These are phyloP conservation scores for Populus deltoides DNA, from an alignment of 345 rosid genomes.

Conservation along the genomic window DNA sequence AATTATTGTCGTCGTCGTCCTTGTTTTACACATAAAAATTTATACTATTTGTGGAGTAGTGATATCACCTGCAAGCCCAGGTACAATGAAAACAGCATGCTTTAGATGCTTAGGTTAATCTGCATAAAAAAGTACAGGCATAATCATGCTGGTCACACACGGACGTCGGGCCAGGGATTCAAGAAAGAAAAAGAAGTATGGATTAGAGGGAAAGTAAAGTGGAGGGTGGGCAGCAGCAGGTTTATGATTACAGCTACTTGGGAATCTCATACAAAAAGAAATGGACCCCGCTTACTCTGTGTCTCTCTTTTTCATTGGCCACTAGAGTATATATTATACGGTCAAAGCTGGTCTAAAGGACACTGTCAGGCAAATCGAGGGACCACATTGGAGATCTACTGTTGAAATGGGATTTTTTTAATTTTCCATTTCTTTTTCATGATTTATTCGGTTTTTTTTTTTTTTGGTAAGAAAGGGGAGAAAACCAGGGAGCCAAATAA, in stretches of 20 bases:
- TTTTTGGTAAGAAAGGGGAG: background rate
- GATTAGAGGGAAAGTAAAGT: constrained; percentile 36
- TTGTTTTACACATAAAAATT: background rate
- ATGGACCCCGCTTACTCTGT: constrained; percentile 20
- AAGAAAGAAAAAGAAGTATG: constrained; percentile 1
- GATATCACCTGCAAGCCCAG: constrained; percentile 10
- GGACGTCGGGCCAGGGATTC: constrained; percentile 19
- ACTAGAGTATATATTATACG: constrained; percentile 26
- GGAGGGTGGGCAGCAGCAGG: constrained; percentile 10
- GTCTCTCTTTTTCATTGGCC: constrained; percentile 25
- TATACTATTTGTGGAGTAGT: background rate
- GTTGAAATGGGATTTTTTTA: background rate
- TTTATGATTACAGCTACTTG: constrained; percentile 29
- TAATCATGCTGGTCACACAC: constrained; percentile 12
- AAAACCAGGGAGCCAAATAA: background rate
- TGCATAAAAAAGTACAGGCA: background rate
- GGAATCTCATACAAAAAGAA: constrained; percentile 36
- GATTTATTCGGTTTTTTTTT: too few relatives aligned
- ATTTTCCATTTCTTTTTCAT: background rate
- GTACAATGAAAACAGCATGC: background rate
- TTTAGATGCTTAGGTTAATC: background rate
- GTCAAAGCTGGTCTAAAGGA: constrained; percentile 43
- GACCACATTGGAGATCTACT: constrained; percentile 31
- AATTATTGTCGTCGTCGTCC: background rate
- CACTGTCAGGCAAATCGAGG: constrained; percentile 7